Base-by-base conservation (phyloP, 768 basidiomycete species). In the Agaricus sinodeliciosus region DNA sequence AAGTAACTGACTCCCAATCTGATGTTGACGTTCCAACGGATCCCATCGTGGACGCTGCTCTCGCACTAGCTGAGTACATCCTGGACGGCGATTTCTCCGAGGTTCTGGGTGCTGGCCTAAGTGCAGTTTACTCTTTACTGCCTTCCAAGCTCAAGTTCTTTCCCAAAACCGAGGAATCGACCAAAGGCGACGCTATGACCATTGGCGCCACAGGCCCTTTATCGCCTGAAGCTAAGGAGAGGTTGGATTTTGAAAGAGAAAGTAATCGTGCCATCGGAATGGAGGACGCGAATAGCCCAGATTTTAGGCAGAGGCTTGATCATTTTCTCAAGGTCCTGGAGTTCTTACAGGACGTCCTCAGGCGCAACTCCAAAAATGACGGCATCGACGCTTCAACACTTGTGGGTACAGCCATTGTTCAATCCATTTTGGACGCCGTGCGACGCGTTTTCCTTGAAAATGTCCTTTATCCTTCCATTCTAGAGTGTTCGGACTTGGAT, bases 31-130 rank as follows among this genome's bases (percentile, higher is more conserved):
- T 69, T 3, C 60, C 61, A 3, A 58, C 65, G 16, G 91, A 95
- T 63, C 85, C 93, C 3, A 79, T 91, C 39, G 81, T 80, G 27
- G 92, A 94, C 62, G 90, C 92, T 1, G 87, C 88, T 1, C 74
- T 94, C 40, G 88, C 90, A 7, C 73, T 98, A 36, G 91, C 91
- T 16, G 92, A 94, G 63, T 96, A 92, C 64, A 90, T 97, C 48
- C 78, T 96, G 15, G 91, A 95, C 62, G 91, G 94, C n/a, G 95
- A 97, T 67, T 95, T 96, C 65, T 91, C 93, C n/a, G 94, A 97
- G 58, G 95, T 98, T 9, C 80, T 98, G 43, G 92, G 86, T 15
- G 95, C 95, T 3, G 93, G 94, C 13, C 66, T 98, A 9, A 87
- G 92, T 3, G 95, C 95, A 0, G 88, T 95, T 1, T 97, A 95